phyloP scores from a whole-genome alignment of 805 yeast species.

The Grigorovia yakushimaensis region DNA sequence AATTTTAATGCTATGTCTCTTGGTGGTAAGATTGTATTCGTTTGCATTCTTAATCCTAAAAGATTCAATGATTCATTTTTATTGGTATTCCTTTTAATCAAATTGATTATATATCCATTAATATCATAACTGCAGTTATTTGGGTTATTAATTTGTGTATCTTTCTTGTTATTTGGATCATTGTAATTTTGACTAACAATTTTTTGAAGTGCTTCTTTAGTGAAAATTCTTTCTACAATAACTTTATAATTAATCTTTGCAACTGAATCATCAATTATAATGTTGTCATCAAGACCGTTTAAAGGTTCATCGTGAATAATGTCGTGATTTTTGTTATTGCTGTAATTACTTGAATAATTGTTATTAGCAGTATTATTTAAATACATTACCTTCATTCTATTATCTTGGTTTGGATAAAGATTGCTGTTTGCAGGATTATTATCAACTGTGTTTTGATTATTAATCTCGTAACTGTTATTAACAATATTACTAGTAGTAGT shows the following conservation, averaged over 20 bases:
- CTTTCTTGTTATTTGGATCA: not conserved
- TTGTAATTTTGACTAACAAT: constrained; percentile 1
- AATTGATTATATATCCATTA: constrained; percentile 2
- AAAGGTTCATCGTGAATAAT: not conserved
- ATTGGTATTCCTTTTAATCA: constrained; percentile 1
- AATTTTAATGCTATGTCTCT: constrained; percentile 61
- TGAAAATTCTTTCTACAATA: constrained; percentile 5
- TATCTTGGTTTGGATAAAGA: not conserved
- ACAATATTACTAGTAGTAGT: not conserved
- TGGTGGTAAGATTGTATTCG: constrained; percentile 43
- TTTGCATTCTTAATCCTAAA: not conserved
- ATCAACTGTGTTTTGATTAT: not conserved
- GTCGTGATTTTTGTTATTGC: too few species aligned
- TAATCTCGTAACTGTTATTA: not conserved
- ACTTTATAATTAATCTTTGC: constrained; percentile 2
- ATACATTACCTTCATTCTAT: not conserved
- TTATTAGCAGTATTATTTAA: too few species aligned
- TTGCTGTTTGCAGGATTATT: not conserved
- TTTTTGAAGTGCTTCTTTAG: constrained; percentile 3
- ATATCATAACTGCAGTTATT: not conserved
- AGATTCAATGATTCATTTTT: not conserved
- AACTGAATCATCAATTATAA: not conserved
- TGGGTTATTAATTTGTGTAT: not conserved
- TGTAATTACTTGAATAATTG: too few species aligned
- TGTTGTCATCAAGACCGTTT: not conserved